Evolutionary conservation across 495 filamentous ascomycete species (phyloP).

Genomic region (Parmelia sp.): DNA sequence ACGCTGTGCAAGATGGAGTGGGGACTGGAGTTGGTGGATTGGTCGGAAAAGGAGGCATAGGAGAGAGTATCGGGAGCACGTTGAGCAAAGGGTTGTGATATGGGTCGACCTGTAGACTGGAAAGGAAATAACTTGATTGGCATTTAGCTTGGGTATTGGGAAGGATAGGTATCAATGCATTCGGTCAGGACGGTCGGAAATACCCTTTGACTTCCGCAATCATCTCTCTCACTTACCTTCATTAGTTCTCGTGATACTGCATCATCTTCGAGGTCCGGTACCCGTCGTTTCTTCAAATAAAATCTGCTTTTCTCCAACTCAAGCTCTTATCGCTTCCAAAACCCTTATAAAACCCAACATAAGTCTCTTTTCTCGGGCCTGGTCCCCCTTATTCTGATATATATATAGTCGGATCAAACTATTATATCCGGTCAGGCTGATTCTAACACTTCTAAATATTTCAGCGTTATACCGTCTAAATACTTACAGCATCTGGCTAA

Average conservation of each 20-base stretch:
- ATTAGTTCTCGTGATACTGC: not conserved
- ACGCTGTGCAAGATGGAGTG: conserved; percentile 34
- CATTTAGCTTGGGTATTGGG: not conserved
- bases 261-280: not conserved
- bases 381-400: too few relatives aligned
- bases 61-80: conserved; percentile 21
- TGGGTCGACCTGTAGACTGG: not conserved
- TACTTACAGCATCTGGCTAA: too few relatives aligned
- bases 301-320: not conserved
- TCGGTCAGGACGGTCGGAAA: not conserved
- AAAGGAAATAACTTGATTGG: not conserved
- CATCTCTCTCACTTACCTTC: not conserved
- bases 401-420: too few relatives aligned
- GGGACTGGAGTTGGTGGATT: conserved; percentile 29
- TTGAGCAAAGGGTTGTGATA: conserved; percentile 24
- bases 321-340: not conserved
- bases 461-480: too few relatives aligned
- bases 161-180: not conserved
- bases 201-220: not conserved
- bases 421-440: too few relatives aligned
- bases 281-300: not conserved
- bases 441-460: too few relatives aligned
- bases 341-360: too few relatives aligned
- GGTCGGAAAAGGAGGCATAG: conserved; percentile 27
- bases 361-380: too few relatives aligned